Conservation (phyloP, 495 filamentous ascomycete species). For the Xylaria cubensis region DNA sequence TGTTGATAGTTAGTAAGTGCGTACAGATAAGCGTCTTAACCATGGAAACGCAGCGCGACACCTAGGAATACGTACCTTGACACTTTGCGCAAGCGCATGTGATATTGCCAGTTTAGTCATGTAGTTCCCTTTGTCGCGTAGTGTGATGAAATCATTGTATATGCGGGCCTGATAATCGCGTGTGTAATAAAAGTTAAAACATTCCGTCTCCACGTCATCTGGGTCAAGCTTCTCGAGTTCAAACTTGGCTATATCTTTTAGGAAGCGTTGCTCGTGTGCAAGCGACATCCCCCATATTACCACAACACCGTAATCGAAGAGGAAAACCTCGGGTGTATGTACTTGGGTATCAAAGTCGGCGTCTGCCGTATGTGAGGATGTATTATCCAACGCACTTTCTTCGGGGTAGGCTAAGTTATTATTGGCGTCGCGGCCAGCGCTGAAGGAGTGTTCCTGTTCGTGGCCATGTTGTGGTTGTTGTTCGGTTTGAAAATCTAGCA, state of each 20-base stretch:
- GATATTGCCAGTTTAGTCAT: constrained; percentile 98
- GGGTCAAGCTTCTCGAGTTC: constrained; percentile 85
- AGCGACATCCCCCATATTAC: constrained; percentile 99
- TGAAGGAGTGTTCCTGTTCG: constrained; percentile 29
- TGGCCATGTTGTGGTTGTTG: constrained; percentile 24
- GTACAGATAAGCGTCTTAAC: background rate
- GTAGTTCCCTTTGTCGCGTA: constrained; percentile 91
- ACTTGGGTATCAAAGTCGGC: constrained; percentile 75
- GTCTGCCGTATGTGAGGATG: constrained; percentile 32
- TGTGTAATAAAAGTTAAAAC: constrained; percentile 99
- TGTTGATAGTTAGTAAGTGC: background rate
- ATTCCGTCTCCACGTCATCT: constrained; percentile 92
- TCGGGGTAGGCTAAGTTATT: constrained; percentile 41
- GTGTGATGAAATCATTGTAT: constrained; percentile 97
- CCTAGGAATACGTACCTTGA: constrained; percentile 64
- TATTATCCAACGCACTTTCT: constrained; percentile 39
- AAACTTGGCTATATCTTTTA: constrained; percentile 96
- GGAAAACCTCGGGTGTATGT: constrained; percentile 90
- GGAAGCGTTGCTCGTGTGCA: constrained; percentile 81
- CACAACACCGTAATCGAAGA: constrained; percentile 99
- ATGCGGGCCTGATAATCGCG: constrained; percentile 96
- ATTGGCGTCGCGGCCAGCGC: constrained; percentile 37
- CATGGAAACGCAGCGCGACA: background rate
- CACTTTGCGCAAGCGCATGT: constrained; percentile 91
- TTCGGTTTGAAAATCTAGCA: constrained; percentile 31